Evolutionary conservation across 345 rosid genomes (phyloP).

Genomic region (Conringia planisiliqua): DNA sequence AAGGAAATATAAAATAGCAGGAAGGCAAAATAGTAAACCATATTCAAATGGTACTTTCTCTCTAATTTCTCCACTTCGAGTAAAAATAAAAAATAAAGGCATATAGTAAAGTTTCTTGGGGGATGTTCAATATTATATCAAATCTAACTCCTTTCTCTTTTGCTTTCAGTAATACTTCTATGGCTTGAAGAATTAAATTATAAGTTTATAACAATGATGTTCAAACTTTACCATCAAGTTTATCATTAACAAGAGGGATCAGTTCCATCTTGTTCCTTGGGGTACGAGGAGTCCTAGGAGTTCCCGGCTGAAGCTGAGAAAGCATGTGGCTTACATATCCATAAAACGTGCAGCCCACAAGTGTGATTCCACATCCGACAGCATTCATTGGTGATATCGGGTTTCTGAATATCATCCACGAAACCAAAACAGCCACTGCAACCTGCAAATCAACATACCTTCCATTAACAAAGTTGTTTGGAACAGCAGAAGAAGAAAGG

Average conservation of each 20-base stretch:
- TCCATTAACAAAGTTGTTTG: neutral
- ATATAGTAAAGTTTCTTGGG: neutral
- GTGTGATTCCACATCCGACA: conserved; percentile 84
- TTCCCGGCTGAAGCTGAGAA: conserved; percentile 63
- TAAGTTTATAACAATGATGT: neutral
- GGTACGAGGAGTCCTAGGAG: conserved; percentile 71
- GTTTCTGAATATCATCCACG: conserved; percentile 81
- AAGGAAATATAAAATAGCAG: too few species aligned
- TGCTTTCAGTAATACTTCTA: neutral
- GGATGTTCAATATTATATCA: neutral
- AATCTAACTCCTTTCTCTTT: neutral
- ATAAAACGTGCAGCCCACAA: conserved; percentile 86
- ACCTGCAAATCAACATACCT: too few species aligned
- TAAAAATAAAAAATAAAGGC: neutral
- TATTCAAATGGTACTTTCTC: neutral
- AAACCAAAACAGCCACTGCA: conserved; percentile 77
- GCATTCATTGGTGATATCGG: conserved; percentile 75
- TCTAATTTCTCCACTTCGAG: too few species aligned
- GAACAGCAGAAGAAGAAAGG: neutral
- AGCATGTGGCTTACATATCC: conserved; percentile 83
- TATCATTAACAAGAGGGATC: conserved; percentile 81
- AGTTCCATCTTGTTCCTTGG: conserved; percentile 64
- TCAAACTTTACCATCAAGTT: conserved; percentile 71
- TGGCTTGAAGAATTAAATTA: neutral
- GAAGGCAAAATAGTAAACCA: neutral